Evolutionary conservation across 495 filamentous ascomycete genomes (phyloP).

Genomic region (Podospora appendiculata): DNA sequence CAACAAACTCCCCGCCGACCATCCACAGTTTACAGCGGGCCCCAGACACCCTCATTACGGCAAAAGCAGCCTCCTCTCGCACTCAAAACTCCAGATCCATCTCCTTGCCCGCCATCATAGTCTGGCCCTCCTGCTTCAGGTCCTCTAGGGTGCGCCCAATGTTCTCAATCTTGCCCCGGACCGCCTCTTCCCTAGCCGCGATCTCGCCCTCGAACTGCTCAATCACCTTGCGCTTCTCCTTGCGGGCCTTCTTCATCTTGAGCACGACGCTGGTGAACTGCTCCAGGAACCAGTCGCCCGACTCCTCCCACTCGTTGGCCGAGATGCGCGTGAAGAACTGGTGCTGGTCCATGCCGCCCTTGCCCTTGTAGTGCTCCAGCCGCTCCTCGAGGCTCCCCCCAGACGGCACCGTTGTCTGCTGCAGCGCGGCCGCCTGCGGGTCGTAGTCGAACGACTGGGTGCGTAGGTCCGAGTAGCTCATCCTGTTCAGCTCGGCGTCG

Average conservation of each 20-base stretch:
- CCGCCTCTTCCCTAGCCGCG: slow-evolving; percentile 39
- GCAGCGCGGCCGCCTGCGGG: slow-evolving; percentile 29
- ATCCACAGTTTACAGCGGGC: not conserved
- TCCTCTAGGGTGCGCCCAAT: slow-evolving; percentile 47
- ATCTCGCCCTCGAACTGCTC: slow-evolving; percentile 63
- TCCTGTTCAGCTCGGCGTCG: slow-evolving; percentile 40
- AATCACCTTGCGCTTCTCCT: slow-evolving; percentile 56
- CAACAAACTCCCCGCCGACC: not conserved
- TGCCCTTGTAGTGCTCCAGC: slow-evolving; percentile 32
- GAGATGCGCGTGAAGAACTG: slow-evolving; percentile 57
- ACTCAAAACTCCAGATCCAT: slow-evolving; percentile 25
- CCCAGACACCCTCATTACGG: no score
- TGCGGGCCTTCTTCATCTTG: slow-evolving; percentile 55
- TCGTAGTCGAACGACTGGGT: slow-evolving; percentile 48
- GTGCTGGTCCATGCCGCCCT: slow-evolving; percentile 42
- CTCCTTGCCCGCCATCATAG: slow-evolving; percentile 49
- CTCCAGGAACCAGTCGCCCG: slow-evolving; percentile 72
- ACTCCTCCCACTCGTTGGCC: slow-evolving; percentile 71
- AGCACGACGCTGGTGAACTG: slow-evolving; percentile 56
- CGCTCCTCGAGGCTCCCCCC: slow-evolving; percentile 28
- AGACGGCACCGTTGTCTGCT: slow-evolving; percentile 9
- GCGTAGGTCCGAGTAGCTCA: slow-evolving; percentile 47
- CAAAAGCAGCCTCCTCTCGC: no score
- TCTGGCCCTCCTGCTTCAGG: slow-evolving; percentile 46
- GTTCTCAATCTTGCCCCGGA: slow-evolving; percentile 44